phyloP scores from a whole-genome alignment of 345 rosid genomes.

The Mercurialis annua region DNA sequence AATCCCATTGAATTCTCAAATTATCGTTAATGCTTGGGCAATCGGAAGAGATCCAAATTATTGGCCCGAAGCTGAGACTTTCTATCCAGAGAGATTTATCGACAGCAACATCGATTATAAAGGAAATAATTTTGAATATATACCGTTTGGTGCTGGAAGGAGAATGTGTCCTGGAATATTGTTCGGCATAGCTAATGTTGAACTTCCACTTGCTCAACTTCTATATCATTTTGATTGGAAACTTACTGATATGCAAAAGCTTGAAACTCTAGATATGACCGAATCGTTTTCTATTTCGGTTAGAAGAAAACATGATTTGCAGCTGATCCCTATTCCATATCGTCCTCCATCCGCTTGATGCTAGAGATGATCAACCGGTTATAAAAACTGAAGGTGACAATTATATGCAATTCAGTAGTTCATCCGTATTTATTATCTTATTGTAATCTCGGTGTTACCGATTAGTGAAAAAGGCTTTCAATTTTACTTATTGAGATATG shows the following conservation, averaged over 20 bases:
- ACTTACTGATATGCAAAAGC: neutral
- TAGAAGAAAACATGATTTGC: neutral
- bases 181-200: neutral
- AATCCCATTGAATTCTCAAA: neutral
- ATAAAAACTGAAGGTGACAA: too few species aligned
- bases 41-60: conserved; percentile 12
- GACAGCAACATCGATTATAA: conserved; percentile 13
- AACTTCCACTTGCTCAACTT: neutral
- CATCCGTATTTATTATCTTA: too few species aligned
- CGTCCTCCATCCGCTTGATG: too few species aligned
- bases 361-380: too few species aligned
- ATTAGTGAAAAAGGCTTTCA: too few species aligned
- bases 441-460: too few species aligned
- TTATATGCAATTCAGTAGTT: too few species aligned
- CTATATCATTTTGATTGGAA: neutral
- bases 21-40: conserved; percentile 5
- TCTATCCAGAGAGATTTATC: conserved; percentile 15
- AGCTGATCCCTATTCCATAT: neutral
- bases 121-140: conserved; percentile 2
- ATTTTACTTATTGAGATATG: too few species aligned
- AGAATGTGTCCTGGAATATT: neutral
- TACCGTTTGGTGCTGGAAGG: neutral
- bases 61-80: conserved; percentile 11
- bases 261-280: neutral
- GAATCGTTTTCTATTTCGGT: neutral